A percentile compares a stretch with the other conserved stretches of the same genome.
Conservation (phyloP, 2,329 filamentous ascomycete species). For the Trichothecium roseum region DNA sequence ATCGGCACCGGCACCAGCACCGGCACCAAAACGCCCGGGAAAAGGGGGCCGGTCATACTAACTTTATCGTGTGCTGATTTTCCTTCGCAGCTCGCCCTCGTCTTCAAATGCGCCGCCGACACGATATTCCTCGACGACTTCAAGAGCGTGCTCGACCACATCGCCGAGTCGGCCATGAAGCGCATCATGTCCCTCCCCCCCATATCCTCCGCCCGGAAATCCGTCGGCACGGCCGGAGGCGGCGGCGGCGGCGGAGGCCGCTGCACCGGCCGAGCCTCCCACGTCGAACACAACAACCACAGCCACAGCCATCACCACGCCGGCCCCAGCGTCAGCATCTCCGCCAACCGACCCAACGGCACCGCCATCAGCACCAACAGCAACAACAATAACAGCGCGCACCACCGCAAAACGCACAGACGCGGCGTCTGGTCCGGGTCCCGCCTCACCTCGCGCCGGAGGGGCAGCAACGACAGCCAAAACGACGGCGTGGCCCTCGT, state of each 20-base stretch:
- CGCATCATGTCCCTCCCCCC: constrained; percentile 2
- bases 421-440: no score
- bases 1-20: neutral
- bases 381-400: no score
- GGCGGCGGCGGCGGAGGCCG: neutral
- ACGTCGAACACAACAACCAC: neutral
- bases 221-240: neutral
- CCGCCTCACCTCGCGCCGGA: no score
- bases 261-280: neutral
- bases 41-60: no score
- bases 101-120: constrained; percentile 10
- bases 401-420: no score
- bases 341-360: neutral
- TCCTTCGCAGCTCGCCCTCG: constrained; percentile 7
- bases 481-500: no score
- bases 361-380: no score
- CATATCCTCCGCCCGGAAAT: neutral
- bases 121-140: constrained; percentile 10
- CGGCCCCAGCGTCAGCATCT: neutral
- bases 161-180: constrained; percentile 4
- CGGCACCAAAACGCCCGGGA: neutral
- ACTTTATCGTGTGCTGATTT: neutral
- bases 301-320: no score
- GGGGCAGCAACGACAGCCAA: no score
- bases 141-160: constrained; percentile 8